Conservation (phyloP, 106 monocot genomes). For the Narthecium ossifragum region DNA sequence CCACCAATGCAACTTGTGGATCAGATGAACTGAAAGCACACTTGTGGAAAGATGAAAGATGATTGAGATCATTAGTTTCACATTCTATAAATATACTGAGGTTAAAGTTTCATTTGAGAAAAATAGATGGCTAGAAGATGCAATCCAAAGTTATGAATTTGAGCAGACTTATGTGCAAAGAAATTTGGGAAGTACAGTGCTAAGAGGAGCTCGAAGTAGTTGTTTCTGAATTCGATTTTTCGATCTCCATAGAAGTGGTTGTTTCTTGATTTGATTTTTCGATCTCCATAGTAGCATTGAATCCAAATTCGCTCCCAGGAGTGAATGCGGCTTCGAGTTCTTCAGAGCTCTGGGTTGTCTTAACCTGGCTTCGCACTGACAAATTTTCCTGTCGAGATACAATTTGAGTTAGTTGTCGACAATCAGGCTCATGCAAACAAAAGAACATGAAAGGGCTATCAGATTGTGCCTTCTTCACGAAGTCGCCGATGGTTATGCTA, state of each 20-base stretch:
- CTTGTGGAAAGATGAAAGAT: not conserved
- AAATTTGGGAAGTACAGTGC: not conserved
- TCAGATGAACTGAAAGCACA: not conserved
- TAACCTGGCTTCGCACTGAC: constrained; percentile 41
- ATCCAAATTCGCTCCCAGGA: constrained; percentile 50
- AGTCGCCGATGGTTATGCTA: constrained; percentile 42
- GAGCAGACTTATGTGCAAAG: too few relatives aligned
- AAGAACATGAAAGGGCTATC: not conserved
- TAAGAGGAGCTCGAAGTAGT: constrained; percentile 13
- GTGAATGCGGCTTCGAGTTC: constrained; percentile 55
- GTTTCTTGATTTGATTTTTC: constrained; percentile 26
- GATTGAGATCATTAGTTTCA: too few relatives aligned
- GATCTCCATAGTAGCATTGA: constrained; percentile 54
- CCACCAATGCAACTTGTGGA: too few relatives aligned
- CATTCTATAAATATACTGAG: too few relatives aligned
- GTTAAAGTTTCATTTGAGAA: too few relatives aligned
- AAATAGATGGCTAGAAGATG: too few relatives aligned
- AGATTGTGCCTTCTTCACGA: constrained; percentile 42
- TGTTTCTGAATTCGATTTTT: constrained; percentile 13
- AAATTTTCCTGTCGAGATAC: constrained; percentile 36
- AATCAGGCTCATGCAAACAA: not conserved
- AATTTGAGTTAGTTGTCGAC: not conserved
- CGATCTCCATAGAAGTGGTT: not conserved
- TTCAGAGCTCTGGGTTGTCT: constrained; percentile 46
- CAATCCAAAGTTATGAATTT: too few relatives aligned